Percentiles rank a stretch among this genome's conserved stretches.
phyloP scores from a whole-genome alignment of 352 stramenopile species.

The Phytopythium ostracodes region DNA sequence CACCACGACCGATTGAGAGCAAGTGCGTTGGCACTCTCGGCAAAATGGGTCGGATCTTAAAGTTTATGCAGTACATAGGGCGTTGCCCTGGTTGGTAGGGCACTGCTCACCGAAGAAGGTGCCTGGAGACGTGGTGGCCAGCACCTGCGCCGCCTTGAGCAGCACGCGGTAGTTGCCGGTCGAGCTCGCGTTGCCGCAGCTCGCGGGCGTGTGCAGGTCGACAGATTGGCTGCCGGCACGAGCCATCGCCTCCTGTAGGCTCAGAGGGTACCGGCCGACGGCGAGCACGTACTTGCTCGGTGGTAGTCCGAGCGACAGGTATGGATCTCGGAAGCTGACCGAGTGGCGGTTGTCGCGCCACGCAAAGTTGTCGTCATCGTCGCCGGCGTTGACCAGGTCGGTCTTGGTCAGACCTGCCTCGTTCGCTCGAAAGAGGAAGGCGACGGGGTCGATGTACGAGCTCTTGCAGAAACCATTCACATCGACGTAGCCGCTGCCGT shows the following conservation, averaged over 20 bases:
- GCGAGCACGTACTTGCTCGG: constrained; percentile 51
- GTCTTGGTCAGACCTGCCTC: constrained; percentile 21
- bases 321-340: constrained; percentile 74
- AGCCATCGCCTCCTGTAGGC: constrained; percentile 45
- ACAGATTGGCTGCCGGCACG: constrained; percentile 22
- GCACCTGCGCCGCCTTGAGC: constrained; percentile 28
- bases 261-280: constrained; percentile 65
- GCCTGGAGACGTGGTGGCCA: constrained; percentile 31
- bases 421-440: constrained; percentile 53
- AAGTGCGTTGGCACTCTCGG: neutral
- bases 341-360: constrained; percentile 40
- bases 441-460: constrained; percentile 59
- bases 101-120: constrained; percentile 1
- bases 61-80: neutral
- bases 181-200: constrained; percentile 29
- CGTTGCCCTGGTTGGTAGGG: neutral
- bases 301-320: constrained; percentile 51
- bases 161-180: constrained; percentile 56
- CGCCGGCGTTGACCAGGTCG: constrained; percentile 45
- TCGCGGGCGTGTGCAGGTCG: constrained; percentile 45
- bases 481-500: constrained; percentile 39
- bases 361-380: constrained; percentile 64
- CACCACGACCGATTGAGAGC: neutral
- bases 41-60: neutral
- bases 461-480: constrained; percentile 62